Conservation (phyloP, 805 yeast species). For the Myxozyma udenii region DNA sequence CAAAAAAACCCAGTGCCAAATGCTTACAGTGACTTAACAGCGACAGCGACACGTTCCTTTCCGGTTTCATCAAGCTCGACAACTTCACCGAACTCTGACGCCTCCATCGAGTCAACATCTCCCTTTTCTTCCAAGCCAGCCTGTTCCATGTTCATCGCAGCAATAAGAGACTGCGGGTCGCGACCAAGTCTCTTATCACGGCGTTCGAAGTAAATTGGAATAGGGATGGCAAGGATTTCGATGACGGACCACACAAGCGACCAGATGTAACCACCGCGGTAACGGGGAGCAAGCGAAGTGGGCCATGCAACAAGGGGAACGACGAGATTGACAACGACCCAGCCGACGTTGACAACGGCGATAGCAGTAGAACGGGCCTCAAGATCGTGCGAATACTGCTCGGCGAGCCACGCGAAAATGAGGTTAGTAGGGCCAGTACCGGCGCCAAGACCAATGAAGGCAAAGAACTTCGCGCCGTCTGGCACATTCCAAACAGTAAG, state of each 20-base stretch:
- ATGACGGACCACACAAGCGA: slow-evolving; percentile 13
- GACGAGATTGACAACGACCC: slow-evolving; percentile 23
- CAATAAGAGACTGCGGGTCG: slow-evolving; percentile 3
- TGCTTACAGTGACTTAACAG: too few relatives aligned
- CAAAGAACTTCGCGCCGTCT: slow-evolving; percentile 59
- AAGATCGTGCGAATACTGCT: slow-evolving; percentile 18
- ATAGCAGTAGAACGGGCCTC: slow-evolving; percentile 25
- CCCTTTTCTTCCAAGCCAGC: slow-evolving; percentile 7
- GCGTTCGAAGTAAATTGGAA: slow-evolving; percentile 15
- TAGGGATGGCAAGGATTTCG: slow-evolving; percentile 13
- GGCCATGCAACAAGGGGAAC: slow-evolving; percentile 27
- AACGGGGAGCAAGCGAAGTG: slow-evolving; percentile 12
- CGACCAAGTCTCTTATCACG: slow-evolving; percentile 15
- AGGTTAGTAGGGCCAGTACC: slow-evolving; percentile 26
- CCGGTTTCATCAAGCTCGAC: too few relatives aligned
- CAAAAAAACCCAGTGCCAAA: too few relatives aligned
- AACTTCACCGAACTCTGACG: too few relatives aligned
- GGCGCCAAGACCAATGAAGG: slow-evolving; percentile 38
- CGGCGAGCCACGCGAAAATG: slow-evolving; percentile 26
- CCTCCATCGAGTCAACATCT: too few relatives aligned
- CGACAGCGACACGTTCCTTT: too few relatives aligned
- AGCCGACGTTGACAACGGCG: slow-evolving; percentile 27
- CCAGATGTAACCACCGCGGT: slow-evolving; percentile 21
- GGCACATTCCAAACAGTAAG: slow-evolving; percentile 56
- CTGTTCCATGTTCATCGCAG: too few relatives aligned